phyloP scores from a whole-genome alignment of 1,139 yeast species.

The Candida pseudoviswanathii region DNA sequence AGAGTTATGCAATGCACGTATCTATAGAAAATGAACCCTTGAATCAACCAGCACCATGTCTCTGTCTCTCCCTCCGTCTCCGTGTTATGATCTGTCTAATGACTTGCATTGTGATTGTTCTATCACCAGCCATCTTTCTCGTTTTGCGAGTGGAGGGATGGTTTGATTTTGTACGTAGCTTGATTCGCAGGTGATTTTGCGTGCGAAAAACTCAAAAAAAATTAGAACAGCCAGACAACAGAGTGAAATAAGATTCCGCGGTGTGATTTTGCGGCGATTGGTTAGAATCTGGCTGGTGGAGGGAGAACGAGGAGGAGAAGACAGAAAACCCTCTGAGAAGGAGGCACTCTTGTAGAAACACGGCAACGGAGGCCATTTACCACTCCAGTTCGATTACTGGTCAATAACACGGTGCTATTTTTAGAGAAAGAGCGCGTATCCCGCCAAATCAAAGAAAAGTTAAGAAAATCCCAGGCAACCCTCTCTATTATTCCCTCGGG shows the following conservation, averaged over 20 bases:
- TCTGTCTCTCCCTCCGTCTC: no score
- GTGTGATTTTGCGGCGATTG: neutral
- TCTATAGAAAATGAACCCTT: neutral
- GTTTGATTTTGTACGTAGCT: neutral
- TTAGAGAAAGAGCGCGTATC: no score
- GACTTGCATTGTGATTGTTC: neutral
- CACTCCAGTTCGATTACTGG: no score
- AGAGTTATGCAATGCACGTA: neutral
- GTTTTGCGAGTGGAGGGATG: neutral
- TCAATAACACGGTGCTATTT: no score
- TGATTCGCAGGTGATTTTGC: neutral
- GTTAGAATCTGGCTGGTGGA: neutral
- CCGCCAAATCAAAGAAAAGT: neutral
- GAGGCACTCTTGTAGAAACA: no score
- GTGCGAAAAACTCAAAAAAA: neutral
- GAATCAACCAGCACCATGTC: neutral
- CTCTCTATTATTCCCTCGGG: neutral
- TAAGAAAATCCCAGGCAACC: neutral
- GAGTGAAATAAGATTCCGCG: neutral
- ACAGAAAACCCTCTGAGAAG: no score
- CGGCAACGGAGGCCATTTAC: no score
- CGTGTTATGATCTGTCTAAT: no score
- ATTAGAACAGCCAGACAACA: no score
- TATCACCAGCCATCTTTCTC: neutral
- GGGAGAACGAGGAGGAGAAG: neutral